Evolutionary conservation across 805 yeast species (phyloP), one percentile per base, ranked within the genome.

Genomic region (Torulaspora microellipsoides): DNA sequence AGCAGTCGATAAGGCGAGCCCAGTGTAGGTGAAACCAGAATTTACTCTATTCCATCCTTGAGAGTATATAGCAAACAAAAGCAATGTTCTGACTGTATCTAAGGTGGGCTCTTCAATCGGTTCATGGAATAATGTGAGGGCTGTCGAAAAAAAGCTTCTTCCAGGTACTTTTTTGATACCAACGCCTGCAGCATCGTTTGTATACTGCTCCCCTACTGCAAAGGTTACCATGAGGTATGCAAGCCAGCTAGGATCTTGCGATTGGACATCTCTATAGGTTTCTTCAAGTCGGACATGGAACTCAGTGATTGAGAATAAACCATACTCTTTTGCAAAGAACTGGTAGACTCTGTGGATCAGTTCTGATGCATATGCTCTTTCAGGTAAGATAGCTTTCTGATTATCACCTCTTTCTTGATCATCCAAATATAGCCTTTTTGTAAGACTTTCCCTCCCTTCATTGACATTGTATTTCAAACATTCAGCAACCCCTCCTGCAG

Each of bases 11-110:
- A 61, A 52, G 3, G 71, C 71, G 8, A 60, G 39, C 4, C 70
- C 71, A 41, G 61, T 64, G 51, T 63, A 64, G 14, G 56, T 38
- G 45, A 58, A 66, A 15, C 66, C 60, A 1, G 65, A 53, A 10
- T 67, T 62, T 2, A 66, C 64, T 42, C 69, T 54, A 45, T 67
- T 67, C 33, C 67, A 49, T 8, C 67, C 62, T 43, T 66, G 71
- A 32, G 59, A 59, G 39, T 56, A 68, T 39, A 62, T 62, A 3
- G 64, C 71, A 27, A 66, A 49, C 33, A 67, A 45, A 15, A 66
- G 46, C 32, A 64, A 58, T 1, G 66, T 60, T 48, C 68, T 70
- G 28, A 68, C 58, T 37, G 51, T 41, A 7, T 57, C 50, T 15
- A 60, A 42, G 11, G 54, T 53, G 13, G 69, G 70, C 41, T 59